Percentiles rank a stretch among this genome's conserved stretches.
Conservation (phyloP, 2,329 filamentous ascomycete genomes). For the Colletotrichum gloeosporioides region DNA sequence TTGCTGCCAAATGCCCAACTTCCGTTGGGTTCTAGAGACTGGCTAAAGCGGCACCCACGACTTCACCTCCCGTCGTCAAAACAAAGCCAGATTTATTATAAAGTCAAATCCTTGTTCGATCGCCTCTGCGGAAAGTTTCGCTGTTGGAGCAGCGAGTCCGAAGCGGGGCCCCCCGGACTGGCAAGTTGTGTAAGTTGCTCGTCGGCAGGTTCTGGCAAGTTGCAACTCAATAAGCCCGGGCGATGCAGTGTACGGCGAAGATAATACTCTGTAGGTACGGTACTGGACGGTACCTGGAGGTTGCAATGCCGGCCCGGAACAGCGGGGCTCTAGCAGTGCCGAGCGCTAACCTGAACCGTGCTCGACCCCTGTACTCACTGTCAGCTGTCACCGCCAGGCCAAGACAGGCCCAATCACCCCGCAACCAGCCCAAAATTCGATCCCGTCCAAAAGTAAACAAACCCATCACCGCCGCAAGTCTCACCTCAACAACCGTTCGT, state of each 20-base stretch:
- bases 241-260: not conserved
- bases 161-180: not conserved
- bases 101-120: not conserved
- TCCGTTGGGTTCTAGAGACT: not conserved
- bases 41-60: no score
- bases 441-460: slow-evolving; percentile 15
- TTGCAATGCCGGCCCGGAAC: not conserved
- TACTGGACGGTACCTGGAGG: not conserved
- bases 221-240: not conserved
- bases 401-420: slow-evolving; percentile 15
- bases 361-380: not conserved
- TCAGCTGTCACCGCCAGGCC: not conserved
- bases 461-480: not conserved
- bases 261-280: no score
- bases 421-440: slow-evolving; percentile 9
- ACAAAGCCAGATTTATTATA: not conserved
- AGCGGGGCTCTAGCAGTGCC: not conserved
- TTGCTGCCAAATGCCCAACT: not conserved
- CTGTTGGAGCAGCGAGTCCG: not conserved
- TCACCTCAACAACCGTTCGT: not conserved
- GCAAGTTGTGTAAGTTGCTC: not conserved
- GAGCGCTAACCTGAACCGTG: not conserved
- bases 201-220: not conserved
- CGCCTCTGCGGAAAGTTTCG: not conserved
- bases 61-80: not conserved